These are phyloP conservation scores for Capsicum chinense DNA, from an alignment of 257 asterid genomes.

Conservation along the genomic window DNA sequence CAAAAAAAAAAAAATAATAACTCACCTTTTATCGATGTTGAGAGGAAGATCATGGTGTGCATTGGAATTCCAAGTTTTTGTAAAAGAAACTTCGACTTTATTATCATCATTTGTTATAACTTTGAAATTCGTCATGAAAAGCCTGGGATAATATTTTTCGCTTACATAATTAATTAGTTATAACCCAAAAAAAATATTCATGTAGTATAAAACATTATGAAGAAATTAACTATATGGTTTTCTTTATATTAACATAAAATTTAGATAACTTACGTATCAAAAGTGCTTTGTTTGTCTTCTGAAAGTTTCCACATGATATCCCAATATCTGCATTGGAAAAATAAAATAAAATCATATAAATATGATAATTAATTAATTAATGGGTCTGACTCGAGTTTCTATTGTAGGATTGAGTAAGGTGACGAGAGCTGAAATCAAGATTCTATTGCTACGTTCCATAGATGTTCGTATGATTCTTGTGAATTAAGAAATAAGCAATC, in stretches of 20 bases:
- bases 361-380: too few species aligned
- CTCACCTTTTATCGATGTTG: slow-evolving; percentile 56
- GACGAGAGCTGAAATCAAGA: too few species aligned
- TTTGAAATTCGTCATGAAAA: slow-evolving; percentile 43
- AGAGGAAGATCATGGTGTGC: slow-evolving; percentile 42
- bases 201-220: neutral
- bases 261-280: slow-evolving; percentile 42
- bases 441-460: too few species aligned
- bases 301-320: slow-evolving; percentile 66
- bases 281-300: slow-evolving; percentile 31
- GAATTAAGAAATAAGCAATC: too few species aligned
- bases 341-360: neutral
- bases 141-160: slow-evolving; percentile 28
- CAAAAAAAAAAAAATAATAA: too few species aligned
- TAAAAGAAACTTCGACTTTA: slow-evolving; percentile 70
- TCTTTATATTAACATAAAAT: neutral
- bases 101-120: slow-evolving; percentile 44
- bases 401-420: too few species aligned
- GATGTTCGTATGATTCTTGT: too few species aligned
- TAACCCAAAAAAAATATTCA: too few species aligned
- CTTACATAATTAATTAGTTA: neutral
- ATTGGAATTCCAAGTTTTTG: slow-evolving; percentile 48
- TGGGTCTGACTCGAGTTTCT: too few species aligned
- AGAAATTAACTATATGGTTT: neutral
- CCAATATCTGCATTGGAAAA: slow-evolving; percentile 59